Evolutionary conservation across 495 filamentous ascomycete species (phyloP), one percentile per base, ranked within the genome.

Genomic region (Penicillium mononematosum): DNA sequence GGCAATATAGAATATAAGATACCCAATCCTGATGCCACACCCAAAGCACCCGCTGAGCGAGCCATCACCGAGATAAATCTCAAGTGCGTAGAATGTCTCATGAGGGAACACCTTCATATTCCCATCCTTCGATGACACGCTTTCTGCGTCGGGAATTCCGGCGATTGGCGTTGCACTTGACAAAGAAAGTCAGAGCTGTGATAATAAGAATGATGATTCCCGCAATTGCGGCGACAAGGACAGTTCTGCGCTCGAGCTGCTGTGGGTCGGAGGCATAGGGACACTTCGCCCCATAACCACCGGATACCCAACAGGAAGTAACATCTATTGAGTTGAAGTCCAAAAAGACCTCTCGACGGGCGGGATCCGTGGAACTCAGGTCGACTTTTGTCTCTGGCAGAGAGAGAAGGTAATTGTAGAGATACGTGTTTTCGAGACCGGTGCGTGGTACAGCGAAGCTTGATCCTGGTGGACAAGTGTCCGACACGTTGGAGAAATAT

Each of bases 101-200:
- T n/a, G 75, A 77, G 32, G 85, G 84, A 34, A 88, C 83, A 19
- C 85, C 85, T 61, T 88, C 85, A 70, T 88, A 88, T 42, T 85
- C 82, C 81, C 83, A 85, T 1, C 84, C 83, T 42, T 79, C 77
- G 41, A 77, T 79, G 7, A 73, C 65, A 59, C 76, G 79, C 66
- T 75, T 79, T 50, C 79, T 71, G 45, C 78, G 74, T 46, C 77
- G 73, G 29, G 74, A 78, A 42, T 73, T 79, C 27, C 80, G 70
- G 24, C 84, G 63, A 63, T 86, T 86, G 25, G 81, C 75, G 49
- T 83, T 85, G 58, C 82, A 85, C 61, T 88, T 88, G 46, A 85
- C 78, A 60, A 87, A 85, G 14, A 86, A 47, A 1, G 83, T 86
- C 71, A 87, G 67, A 7, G 75, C 80, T 2, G 82, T 75, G 32